Conservation (phyloP, 148 eudicot genomes). For the Limonium bicolor region DNA sequence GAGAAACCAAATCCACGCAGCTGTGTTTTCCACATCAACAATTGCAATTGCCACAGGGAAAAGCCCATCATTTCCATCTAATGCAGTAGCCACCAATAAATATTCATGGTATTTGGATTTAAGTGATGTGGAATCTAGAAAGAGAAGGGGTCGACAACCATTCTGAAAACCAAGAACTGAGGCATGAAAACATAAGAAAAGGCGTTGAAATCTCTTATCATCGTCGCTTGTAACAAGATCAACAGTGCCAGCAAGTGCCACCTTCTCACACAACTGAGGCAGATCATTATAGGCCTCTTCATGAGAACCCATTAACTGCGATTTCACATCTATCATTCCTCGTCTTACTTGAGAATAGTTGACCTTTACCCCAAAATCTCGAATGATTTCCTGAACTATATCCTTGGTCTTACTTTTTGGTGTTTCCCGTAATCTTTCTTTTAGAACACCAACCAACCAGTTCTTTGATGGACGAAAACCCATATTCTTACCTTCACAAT, state of each 20-base stretch:
- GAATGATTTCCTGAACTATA: neutral
- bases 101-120: conserved; percentile 7
- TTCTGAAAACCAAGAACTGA: conserved; percentile 5
- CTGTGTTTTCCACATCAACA: conserved; percentile 5
- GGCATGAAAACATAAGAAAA: conserved; percentile 5
- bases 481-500: conserved; percentile 2
- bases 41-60: conserved; percentile 2
- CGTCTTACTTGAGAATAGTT: conserved; percentile 3
- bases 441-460: conserved; percentile 2
- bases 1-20: conserved; percentile 6
- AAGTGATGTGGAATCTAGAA: conserved; percentile 5
- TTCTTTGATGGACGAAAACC: conserved; percentile 5
- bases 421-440: conserved; percentile 1
- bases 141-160: conserved; percentile 4
- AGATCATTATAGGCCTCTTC: conserved; percentile 3
- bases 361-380: conserved; percentile 5
- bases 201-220: conserved; percentile 7
- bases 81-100: conserved; percentile 3
- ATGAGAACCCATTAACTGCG: conserved; percentile 2
- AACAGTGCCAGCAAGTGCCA: conserved; percentile 1
- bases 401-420: conserved; percentile 1
- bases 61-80: conserved; percentile 5
- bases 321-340: conserved; percentile 5
- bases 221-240: conserved; percentile 1
- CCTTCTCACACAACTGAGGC: conserved; percentile 5